phyloP scores from a whole-genome alignment of 2,329 filamentous ascomycete genomes.

The Ciborinia camelliae region DNA sequence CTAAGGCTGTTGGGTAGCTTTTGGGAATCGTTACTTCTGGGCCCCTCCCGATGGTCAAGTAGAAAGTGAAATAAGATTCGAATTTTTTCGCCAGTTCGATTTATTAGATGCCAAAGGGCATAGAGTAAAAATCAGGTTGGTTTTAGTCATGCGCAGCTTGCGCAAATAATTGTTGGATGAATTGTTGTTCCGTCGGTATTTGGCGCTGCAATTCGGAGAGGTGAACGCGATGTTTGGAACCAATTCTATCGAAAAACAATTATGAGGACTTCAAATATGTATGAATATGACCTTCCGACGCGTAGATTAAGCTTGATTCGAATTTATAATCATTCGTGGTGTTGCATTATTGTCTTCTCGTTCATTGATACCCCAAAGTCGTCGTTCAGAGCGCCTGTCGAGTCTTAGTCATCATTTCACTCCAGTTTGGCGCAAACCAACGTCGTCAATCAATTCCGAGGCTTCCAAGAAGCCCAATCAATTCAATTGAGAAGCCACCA shows the following conservation, averaged over 20 bases:
- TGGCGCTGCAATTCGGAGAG: background rate
- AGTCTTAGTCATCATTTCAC: constrained; percentile 24
- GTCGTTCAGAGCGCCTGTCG: constrained; percentile 24
- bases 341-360: constrained; percentile 30
- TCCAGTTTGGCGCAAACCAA: constrained; percentile 24
- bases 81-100: background rate
- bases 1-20: background rate
- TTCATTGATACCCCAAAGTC: constrained; percentile 21
- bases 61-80: background rate
- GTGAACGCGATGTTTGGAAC: constrained; percentile 31
- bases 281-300: constrained; percentile 33
- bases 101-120: background rate
- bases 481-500: constrained; percentile 23
- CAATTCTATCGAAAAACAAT: constrained; percentile 26
- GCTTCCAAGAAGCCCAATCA: constrained; percentile 22
- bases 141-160: constrained; percentile 9
- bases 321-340: constrained; percentile 29
- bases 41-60: background rate
- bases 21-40: constrained; percentile 2
- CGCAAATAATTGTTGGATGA: constrained; percentile 19
- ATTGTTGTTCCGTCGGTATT: constrained; percentile 20
- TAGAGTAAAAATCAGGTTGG: background rate
- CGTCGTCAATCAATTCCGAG: constrained; percentile 25
- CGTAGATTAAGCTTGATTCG: constrained; percentile 36
- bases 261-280: constrained; percentile 25